A percentile compares a stretch with the other conserved stretches of the same genome.
phyloP scores from a whole-genome alignment of 2,329 filamentous ascomycete genomes.

The Ustulina deusta region DNA sequence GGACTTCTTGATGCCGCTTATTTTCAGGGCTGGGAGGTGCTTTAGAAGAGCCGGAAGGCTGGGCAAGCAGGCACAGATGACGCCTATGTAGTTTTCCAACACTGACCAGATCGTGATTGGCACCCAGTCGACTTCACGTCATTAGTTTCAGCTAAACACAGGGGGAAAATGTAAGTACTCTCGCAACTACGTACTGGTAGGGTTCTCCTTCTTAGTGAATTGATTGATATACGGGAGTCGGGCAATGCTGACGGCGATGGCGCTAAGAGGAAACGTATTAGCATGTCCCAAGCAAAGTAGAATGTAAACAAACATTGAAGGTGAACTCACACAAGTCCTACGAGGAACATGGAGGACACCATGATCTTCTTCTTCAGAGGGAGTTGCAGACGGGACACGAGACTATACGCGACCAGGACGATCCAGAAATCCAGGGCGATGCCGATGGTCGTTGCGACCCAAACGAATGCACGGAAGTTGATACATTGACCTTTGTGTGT shows the following conservation, averaged over 20 bases:
- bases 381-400: conserved; percentile 19
- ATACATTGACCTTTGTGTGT: conserved; percentile 16
- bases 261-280: conserved; percentile 9
- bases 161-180: not conserved
- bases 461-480: conserved; percentile 16
- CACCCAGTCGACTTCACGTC: conserved; percentile 28
- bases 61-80: conserved; percentile 34
- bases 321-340: conserved; percentile 27
- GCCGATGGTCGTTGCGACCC: not conserved
- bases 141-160: conserved; percentile 3
- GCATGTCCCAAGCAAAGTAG: not conserved
- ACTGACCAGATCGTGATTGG: conserved; percentile 31
- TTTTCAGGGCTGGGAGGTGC: not conserved
- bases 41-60: conserved; percentile 30
- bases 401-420: conserved; percentile 9
- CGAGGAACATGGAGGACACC: conserved; percentile 26
- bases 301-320: not conserved
- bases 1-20: not conserved
- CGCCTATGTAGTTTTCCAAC: conserved; percentile 28
- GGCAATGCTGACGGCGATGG: conserved; percentile 28
- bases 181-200: conserved; percentile 23
- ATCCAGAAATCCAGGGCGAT: conserved; percentile 26
- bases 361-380: conserved; percentile 25
- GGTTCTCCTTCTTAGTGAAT: conserved; percentile 23
- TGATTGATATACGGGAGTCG: conserved; percentile 28